Evolutionary conservation across 176 grass and related monocot species (phyloP).

Genomic region (Zea luxurians): DNA sequence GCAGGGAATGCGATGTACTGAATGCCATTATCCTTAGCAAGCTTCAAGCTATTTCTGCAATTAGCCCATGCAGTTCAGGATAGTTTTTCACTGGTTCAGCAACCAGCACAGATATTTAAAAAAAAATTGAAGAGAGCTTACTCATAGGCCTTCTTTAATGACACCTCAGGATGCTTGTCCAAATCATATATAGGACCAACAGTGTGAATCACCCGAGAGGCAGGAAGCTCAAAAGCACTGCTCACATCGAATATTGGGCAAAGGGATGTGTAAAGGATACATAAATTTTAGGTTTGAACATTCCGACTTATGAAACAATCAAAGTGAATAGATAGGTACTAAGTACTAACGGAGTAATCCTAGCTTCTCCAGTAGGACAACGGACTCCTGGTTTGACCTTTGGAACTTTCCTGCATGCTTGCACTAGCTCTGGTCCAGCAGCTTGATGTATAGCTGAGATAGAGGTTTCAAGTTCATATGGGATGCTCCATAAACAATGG

Average conservation of each 20-base stretch:
- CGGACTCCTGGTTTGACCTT: slow-evolving; percentile 68
- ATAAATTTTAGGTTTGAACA: neutral
- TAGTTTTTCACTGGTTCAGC: slow-evolving; percentile 25
- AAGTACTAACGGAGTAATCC: slow-evolving; percentile 75
- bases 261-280: neutral
- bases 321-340: slow-evolving; percentile 21
- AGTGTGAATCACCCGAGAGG: slow-evolving; percentile 83
- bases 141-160: slow-evolving; percentile 81
- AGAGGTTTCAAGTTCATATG: neutral
- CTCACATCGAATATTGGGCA: slow-evolving; percentile 24
- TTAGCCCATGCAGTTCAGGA: slow-evolving; percentile 29
- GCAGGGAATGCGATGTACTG: slow-evolving; percentile 94
- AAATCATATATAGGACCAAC: slow-evolving; percentile 81
- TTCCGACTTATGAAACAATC: slow-evolving; percentile 20
- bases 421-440: slow-evolving; percentile 78
- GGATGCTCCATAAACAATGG: neutral
- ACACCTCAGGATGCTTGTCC: slow-evolving; percentile 63
- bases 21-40: slow-evolving; percentile 84
- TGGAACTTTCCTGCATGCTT: slow-evolving; percentile 72
- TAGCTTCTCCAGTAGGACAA: slow-evolving; percentile 89
- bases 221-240: slow-evolving; percentile 84
- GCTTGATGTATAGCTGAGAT: slow-evolving; percentile 85
- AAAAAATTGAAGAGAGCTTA: slow-evolving; percentile 22
- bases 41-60: slow-evolving; percentile 95
- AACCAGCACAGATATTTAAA: neutral